Evolutionary conservation across 2,329 filamentous ascomycete species (phyloP).

Genomic region (Fusarium subglutinans): DNA sequence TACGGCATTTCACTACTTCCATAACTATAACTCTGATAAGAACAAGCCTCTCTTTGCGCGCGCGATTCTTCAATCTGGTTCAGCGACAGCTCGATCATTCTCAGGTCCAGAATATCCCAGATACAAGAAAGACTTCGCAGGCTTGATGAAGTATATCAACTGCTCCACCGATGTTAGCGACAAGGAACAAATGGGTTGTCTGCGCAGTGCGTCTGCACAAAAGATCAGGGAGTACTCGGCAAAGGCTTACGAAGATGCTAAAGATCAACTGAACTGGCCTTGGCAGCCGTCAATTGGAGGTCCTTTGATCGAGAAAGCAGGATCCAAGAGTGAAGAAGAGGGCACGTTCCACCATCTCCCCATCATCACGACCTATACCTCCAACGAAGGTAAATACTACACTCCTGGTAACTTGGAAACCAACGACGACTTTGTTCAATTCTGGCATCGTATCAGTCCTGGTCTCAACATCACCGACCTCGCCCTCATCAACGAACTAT

Average conservation of each 20-base stretch:
- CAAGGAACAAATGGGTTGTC: neutral
- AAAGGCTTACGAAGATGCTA: neutral
- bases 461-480: constrained; percentile 1
- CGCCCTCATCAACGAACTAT: neutral
- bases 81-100: constrained; percentile 1
- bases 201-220: neutral
- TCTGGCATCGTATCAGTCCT: constrained; percentile 2
- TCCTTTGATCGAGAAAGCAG: neutral
- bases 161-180: neutral
- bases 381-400: constrained; percentile 8
- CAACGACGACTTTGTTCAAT: constrained; percentile 13
- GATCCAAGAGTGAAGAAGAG: neutral
- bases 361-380: neutral
- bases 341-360: neutral
- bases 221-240: neutral
- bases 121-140: constrained; percentile 1
- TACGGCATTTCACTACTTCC: constrained; percentile 4
- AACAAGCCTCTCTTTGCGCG: neutral
- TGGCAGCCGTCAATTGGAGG: constrained; percentile 12
- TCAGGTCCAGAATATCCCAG: neutral
- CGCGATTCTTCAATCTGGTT: constrained; percentile 1
- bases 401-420: neutral
- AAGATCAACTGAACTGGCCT: constrained; percentile 7
- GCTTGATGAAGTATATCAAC: neutral
- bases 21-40: neutral